Base-by-base conservation (phyloP, 2,329 filamentous ascomycete genomes). In the Orbilia quercus region DNA sequence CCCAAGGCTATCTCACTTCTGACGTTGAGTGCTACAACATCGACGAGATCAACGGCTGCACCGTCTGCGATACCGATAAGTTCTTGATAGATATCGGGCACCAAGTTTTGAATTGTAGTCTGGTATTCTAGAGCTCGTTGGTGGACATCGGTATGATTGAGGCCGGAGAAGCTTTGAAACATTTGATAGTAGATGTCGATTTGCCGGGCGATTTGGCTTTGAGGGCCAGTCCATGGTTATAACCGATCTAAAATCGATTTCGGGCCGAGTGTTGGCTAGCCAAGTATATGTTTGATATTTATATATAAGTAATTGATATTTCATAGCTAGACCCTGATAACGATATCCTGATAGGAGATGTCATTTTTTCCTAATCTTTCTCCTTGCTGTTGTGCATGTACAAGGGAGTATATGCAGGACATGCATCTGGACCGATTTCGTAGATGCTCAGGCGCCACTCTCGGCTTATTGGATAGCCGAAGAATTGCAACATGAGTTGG, bases 1-100 rank as follows among this genome's bases (percentile, higher is more conserved):
- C 86, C 85, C 65, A 88, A 87, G 1, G 82, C 82, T 72, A 87
- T 86, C 78, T 87, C 85, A 0, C 84, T 86, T 0, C 85, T 81
- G 4, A 86, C 83, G 63, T 88, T 88, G 9, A 88, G 78, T 1
- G 85, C 85, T 0, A 88, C 78, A n/a, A 88, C 82, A 50, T 87
- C 84, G 1, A 84, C 77, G 1, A 87, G 75, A 0, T 80, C 75
- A 6, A 82, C 77, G 0, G 77, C 79, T 0, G 85, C 81, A 1
- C 86, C 86, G 0, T 84, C 81, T 0, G 86, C 85, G 42, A 88
- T 82, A 9, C 85, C 88, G 62, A 79, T 77, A 75, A 84, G 83
- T 74, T 85, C 84, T n/a, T 79, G 77, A 2, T 82, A 76, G 16
- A 83, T 77, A 16, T 80, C 76, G 0, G 81, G 80, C 0, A 80